phyloP scores from a whole-genome alignment of 768 basidiomycete genomes.

The Pulveroboletus ravenelii region DNA sequence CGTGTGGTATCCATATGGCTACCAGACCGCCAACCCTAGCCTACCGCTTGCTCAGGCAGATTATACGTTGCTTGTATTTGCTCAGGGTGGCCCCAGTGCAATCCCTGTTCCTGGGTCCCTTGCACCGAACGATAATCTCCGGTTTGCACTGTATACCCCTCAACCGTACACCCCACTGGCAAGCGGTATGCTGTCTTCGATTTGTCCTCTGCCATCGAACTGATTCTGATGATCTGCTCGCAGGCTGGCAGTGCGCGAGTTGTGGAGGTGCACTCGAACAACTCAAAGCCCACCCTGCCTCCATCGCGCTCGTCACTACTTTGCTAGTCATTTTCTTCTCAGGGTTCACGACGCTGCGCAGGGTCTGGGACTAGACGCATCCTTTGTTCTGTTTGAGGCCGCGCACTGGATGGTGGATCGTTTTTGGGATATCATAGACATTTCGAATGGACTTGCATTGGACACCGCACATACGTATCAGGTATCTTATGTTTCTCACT shows the following conservation, averaged over 20 bases:
- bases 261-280: slow-evolving; percentile 31
- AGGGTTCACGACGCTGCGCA: slow-evolving; percentile 32
- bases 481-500: slow-evolving; percentile 22
- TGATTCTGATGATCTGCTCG: neutral
- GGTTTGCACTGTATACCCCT: slow-evolving; percentile 63
- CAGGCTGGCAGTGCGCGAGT: slow-evolving; percentile 29
- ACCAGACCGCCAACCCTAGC: slow-evolving; percentile 43
- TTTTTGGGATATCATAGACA: slow-evolving; percentile 22
- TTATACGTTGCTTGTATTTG: slow-evolving; percentile 58
- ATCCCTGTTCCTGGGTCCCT: slow-evolving; percentile 47
- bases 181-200: slow-evolving; percentile 31
- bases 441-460: slow-evolving; percentile 26
- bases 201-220: neutral
- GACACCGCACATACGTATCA: slow-evolving; percentile 27
- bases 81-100: slow-evolving; percentile 49
- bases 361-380: slow-evolving; percentile 23
- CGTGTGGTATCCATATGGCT: slow-evolving; percentile 59
- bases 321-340: slow-evolving; percentile 29
- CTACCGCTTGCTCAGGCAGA: slow-evolving; percentile 56
- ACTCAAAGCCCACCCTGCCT: slow-evolving; percentile 28
- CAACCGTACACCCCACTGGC: slow-evolving; percentile 50
- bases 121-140: slow-evolving; percentile 46
- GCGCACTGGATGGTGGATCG: neutral
- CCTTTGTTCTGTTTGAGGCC: neutral
- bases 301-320: slow-evolving; percentile 31